Percentiles rank a stretch among this genome's conserved stretches.
Evolutionary conservation across 1,139 yeast species (phyloP).

Genomic region (Yamadazyma songkhlaensis): DNA sequence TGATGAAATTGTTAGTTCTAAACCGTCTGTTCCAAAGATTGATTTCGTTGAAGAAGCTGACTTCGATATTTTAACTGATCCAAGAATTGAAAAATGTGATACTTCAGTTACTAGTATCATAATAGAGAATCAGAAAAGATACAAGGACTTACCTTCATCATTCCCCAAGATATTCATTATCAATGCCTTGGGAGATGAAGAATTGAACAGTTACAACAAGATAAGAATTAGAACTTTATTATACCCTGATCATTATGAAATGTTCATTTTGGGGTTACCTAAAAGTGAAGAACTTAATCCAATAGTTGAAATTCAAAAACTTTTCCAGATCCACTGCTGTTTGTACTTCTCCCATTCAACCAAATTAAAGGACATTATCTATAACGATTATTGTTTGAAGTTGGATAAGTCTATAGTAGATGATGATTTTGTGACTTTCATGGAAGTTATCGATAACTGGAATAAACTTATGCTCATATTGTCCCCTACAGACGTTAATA

Average conservation of each 20-base stretch:
- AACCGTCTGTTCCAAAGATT: constrained; percentile 23
- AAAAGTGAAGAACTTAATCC: constrained; percentile 66
- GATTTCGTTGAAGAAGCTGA: constrained; percentile 16
- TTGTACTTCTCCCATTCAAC: constrained; percentile 40
- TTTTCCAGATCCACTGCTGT: constrained; percentile 42
- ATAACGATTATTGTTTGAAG: constrained; percentile 31
- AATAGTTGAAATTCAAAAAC: constrained; percentile 62
- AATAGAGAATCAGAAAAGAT: constrained; percentile 26
- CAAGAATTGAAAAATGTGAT: constrained; percentile 21
- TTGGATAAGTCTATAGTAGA: constrained; percentile 30
- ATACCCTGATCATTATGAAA: constrained; percentile 42
- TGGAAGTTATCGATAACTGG: constrained; percentile 42
- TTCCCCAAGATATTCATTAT: constrained; percentile 33
- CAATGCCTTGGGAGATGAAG: constrained; percentile 14
- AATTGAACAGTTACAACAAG: constrained; percentile 28
- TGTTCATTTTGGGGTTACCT: constrained; percentile 42
- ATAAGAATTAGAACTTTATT: constrained; percentile 36
- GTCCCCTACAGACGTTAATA: constrained; percentile 22
- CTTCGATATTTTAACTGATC: constrained; percentile 17
- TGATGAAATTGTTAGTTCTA: constrained; percentile 20
- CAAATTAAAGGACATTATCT: constrained; percentile 33
- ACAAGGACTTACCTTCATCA: constrained; percentile 32
- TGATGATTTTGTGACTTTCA: constrained; percentile 33
- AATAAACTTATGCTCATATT: constrained; percentile 36
- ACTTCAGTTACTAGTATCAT: constrained; percentile 31